Conservation (phyloP, 2,329 filamentous ascomycete genomes). For the Trichothecium sympodiale region DNA sequence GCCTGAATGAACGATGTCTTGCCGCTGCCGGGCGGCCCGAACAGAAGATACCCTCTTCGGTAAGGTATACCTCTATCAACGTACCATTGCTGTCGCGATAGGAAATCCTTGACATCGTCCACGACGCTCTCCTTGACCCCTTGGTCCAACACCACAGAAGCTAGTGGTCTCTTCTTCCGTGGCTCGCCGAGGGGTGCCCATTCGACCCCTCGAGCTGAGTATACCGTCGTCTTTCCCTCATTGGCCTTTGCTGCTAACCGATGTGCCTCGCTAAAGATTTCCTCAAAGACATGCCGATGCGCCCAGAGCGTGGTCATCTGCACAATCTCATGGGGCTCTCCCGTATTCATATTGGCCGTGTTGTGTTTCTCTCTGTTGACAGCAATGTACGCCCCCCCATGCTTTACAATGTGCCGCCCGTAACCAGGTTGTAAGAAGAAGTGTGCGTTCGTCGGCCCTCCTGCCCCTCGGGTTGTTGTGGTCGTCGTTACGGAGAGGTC, state of each 20-base stretch:
- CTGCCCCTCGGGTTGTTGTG: conserved; percentile 47
- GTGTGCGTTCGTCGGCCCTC: conserved; percentile 61
- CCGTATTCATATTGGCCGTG: conserved; percentile 70
- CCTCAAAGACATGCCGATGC: conserved; percentile 79
- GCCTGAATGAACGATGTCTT: conserved; percentile 97
- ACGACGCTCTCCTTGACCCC: conserved; percentile 77
- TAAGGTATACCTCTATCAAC: conserved; percentile 92
- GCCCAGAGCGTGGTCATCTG: conserved; percentile 86
- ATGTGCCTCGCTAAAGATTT: conserved; percentile 82
- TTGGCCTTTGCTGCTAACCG: conserved; percentile 65
- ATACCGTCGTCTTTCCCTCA: conserved; percentile 89
- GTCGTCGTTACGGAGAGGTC: conserved; percentile 47
- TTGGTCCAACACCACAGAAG: conserved; percentile 75
- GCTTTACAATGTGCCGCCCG: conserved; percentile 77
- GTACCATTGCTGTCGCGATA: conserved; percentile 75
- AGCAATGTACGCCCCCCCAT: conserved; percentile 75
- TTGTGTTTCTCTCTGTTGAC: conserved; percentile 79
- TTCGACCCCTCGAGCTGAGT: conserved; percentile 71
- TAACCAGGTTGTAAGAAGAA: conserved; percentile 89
- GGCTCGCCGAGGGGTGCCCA: conserved; percentile 81
- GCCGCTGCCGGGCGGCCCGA: conserved; percentile 81
- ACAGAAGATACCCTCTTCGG: conserved; percentile 75
- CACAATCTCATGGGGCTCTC: conserved; percentile 88
- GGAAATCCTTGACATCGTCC: conserved; percentile 71
- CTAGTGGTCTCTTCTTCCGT: conserved; percentile 73